Base-by-base conservation (phyloP, 2,329 filamentous ascomycete genomes). In the Sporothrix dimorphospora region DNA sequence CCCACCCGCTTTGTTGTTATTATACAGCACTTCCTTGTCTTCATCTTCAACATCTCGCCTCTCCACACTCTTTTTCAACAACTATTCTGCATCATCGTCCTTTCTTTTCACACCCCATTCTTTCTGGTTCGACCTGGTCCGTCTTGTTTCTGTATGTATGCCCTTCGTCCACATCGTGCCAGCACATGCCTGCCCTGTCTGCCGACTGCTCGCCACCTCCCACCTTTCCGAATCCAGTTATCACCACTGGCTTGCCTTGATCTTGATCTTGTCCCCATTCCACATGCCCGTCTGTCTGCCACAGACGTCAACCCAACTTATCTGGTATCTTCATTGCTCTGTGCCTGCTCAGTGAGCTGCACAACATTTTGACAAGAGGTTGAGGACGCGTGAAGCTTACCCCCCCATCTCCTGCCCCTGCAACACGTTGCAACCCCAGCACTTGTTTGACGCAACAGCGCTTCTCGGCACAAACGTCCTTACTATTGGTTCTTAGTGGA, bases 1-100 rank as follows among this genome's bases (percentile, higher is more conserved):
- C 74, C 71, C 71, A 73, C 72, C 72, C 59, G 38, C 21, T 42
- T 67, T 49, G 53, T 65, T 69, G 42, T 65, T 66, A 70, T 30
- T 51, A 59, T 63, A 45, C 70, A 72, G 34, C 57, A 53, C 59
- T 70, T 72, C 38, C 57, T 67, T 53, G 71, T 72, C 67, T 53
- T 66, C 49, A 47, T 45, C 55, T 24, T 45, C 65, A 53, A 7
- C 53, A 38, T 1, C 24, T 47, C 67, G 67, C 30, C 45, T 40
- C 45, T 55, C 12, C 34, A 47, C 67, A 2, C 51, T 59, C 63
- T 49, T 16, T 66, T 40, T 49, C 63, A 30, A 49, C 42, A 63
- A 27, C 11, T 16, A 34, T 45, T 8, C 59, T 45, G 38, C 24
- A 45, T 49, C 42, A 11, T 45, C n/a, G 57, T 42, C 21, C n/a